Base-by-base conservation (phyloP, 495 filamentous ascomycete species). In the Podospora pseudopauciseta region DNA sequence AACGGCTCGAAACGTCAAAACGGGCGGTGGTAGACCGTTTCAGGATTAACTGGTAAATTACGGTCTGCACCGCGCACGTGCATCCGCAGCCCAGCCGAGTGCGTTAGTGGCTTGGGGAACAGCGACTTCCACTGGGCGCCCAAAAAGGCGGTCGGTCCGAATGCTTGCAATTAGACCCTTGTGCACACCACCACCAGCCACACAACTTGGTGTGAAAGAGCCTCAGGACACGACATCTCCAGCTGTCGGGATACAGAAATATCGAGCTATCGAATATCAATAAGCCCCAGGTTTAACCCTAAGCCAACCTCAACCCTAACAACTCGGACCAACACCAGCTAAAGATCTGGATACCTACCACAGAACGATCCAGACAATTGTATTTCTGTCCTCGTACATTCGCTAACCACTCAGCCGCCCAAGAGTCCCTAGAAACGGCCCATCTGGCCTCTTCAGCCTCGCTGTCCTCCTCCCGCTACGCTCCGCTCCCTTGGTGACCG, bases 91-190 rank as follows among this genome's bases (percentile, higher is more conserved):
- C 66, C 62, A 67, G 65, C 64, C 67, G 65, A 67, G 39, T 56
- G 55, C 30, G 30, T 68, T 62, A 56, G 71, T 56, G 72, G 65
- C 69, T 68, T 68, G 27, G 18, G 26, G 34, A 28, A 34, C n/a
- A 26, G 19, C 44, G 44, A 62, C 59, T 60, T 49, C 44, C 58
- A 67, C 64, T 71, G 60, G 60, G 30, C 63, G 49, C 59, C 58
- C 49, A 66, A 67, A 66, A 59, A 64, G 67, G 63, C 28, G 62
- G 63, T 76, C 72, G 74, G 74, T 70, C 74, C 74, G 74, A 76
- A 71, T 76, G 68, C 67, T 70, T 65, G 68, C 63, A 64, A 73
- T 71, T 65, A 70, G 63, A 39, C 71, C 67, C 64, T 32, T 63
- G 66, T 32, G 9, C n/a, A n/a, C 16, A 39, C 23, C 59, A 63